Conservation (phyloP, 805 yeast species). For the Candida sithepensis region DNA sequence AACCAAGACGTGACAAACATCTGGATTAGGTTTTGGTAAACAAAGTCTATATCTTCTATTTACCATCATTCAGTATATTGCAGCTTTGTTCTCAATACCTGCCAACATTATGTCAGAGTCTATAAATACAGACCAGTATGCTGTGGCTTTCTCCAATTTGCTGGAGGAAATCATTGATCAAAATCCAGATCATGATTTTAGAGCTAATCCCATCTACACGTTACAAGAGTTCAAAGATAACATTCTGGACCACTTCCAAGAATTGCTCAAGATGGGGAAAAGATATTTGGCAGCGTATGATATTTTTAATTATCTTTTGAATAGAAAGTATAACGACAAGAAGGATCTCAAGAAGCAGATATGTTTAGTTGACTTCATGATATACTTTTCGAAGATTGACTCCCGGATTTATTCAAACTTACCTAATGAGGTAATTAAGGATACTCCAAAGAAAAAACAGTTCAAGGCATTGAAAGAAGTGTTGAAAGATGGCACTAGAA, state of each 20-base stretch:
- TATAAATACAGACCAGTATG: conserved; percentile 2
- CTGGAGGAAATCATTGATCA: conserved; percentile 17
- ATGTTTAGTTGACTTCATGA: conserved; percentile 24
- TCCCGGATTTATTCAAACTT: conserved; percentile 16
- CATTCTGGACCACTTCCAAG: conserved; percentile 10
- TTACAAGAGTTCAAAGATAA: conserved; percentile 22
- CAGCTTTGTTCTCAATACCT: too few species aligned
- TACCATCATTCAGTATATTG: too few species aligned
- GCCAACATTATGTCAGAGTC: background rate
- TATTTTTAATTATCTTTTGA: conserved; percentile 13
- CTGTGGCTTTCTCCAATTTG: conserved; percentile 3
- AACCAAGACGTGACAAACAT: too few species aligned
- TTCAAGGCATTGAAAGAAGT: conserved; percentile 11
- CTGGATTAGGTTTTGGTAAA: too few species aligned
- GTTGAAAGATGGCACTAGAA: conserved; percentile 17
- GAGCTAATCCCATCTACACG: conserved; percentile 17
- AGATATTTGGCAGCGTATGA: conserved; percentile 13
- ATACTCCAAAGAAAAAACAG: conserved; percentile 2
- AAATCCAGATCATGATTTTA: conserved; percentile 18
- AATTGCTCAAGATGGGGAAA: conserved; percentile 14
- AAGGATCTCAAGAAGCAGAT: conserved; percentile 14
- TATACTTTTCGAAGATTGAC: conserved; percentile 20
- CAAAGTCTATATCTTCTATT: too few species aligned
- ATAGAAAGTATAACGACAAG: background rate
- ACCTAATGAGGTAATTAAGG: conserved; percentile 21